phyloP scores from a whole-genome alignment of 148 eudicot genomes.

The Agrostemma githago region DNA sequence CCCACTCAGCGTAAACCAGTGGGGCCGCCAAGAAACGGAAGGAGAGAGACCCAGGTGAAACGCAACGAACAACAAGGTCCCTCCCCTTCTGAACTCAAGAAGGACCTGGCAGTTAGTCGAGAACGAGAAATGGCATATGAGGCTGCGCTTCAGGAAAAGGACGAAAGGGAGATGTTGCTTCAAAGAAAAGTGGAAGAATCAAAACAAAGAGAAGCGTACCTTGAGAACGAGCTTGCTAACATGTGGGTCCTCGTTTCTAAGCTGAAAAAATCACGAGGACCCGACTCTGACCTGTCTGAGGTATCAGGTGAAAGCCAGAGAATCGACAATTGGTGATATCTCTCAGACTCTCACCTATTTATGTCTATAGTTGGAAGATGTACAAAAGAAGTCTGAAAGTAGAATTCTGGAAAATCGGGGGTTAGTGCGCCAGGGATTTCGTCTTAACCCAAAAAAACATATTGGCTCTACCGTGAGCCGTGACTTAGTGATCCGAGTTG shows the following conservation, averaged over 20 bases:
- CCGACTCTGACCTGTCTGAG: conserved; percentile 48
- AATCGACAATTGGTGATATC: conserved; percentile 26
- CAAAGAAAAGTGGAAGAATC: conserved; percentile 77
- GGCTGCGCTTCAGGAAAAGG: conserved; percentile 67
- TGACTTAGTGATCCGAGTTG: not conserved
- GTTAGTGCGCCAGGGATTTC: conserved; percentile 9
- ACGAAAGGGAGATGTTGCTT: conserved; percentile 62
- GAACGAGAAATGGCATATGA: conserved; percentile 78
- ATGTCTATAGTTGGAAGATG: conserved; percentile 17
- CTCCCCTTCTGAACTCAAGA: conserved; percentile 53
- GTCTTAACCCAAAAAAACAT: not conserved
- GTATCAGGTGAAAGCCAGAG: conserved; percentile 29
- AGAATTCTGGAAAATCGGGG: conserved; percentile 15
- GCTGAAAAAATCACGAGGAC: conserved; percentile 78
- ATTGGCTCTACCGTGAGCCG: not conserved
- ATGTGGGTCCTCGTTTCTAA: conserved; percentile 98
- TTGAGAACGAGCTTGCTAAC: conserved; percentile 93
- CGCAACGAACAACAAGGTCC: conserved; percentile 62
- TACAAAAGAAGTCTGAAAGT: conserved; percentile 29
- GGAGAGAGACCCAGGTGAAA: conserved; percentile 51
- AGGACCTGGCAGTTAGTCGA: conserved; percentile 60
- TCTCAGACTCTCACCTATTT: not conserved
- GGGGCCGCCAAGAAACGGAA: conserved; percentile 51
- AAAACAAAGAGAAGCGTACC: conserved; percentile 86
- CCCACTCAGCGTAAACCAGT: conserved; percentile 52